phyloP scores from a whole-genome alignment of 805 yeast species.

The Teunomyces atbi region DNA sequence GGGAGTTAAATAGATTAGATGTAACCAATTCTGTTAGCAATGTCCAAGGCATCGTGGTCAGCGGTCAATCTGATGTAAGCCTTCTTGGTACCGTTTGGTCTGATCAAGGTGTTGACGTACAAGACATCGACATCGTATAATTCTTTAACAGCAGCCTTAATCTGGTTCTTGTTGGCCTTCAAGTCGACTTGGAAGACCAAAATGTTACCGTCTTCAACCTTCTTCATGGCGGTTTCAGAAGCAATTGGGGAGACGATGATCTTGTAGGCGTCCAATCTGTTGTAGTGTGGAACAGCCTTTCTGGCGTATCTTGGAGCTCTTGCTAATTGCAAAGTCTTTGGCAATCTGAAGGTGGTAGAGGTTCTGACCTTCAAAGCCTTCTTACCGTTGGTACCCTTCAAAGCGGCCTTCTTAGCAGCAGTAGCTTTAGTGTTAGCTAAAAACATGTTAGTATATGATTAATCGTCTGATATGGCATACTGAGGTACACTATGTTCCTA shows the following conservation, averaged over 20 bases:
- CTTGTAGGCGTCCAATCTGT: slow-evolving; percentile 95
- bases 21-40: slow-evolving; percentile 99
- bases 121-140: slow-evolving; percentile 94
- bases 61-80: slow-evolving; percentile 99
- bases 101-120: slow-evolving; percentile 93
- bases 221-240: slow-evolving; percentile 98
- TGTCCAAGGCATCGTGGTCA: slow-evolving; percentile 98
- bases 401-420: slow-evolving; percentile 98
- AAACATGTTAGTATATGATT: slow-evolving; percentile 22
- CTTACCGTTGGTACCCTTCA: slow-evolving; percentile 92
- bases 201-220: slow-evolving; percentile 99
- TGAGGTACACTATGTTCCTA: background rate
- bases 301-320: slow-evolving; percentile 94
- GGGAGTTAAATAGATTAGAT: slow-evolving; percentile 51
- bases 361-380: slow-evolving; percentile 94
- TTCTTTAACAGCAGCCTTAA: slow-evolving; percentile 97
- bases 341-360: slow-evolving; percentile 91
- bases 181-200: slow-evolving; percentile 97
- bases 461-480: background rate
- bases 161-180: slow-evolving; percentile 97
- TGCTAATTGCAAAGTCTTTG: slow-evolving; percentile 93
- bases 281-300: slow-evolving; percentile 96
- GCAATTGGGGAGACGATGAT: slow-evolving; percentile 92
- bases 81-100: slow-evolving; percentile 99
- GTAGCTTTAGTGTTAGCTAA: slow-evolving; percentile 75